Evolutionary conservation across 2,329 filamentous ascomycete species (phyloP).

Genomic region (Aspergillus brasiliensis): DNA sequence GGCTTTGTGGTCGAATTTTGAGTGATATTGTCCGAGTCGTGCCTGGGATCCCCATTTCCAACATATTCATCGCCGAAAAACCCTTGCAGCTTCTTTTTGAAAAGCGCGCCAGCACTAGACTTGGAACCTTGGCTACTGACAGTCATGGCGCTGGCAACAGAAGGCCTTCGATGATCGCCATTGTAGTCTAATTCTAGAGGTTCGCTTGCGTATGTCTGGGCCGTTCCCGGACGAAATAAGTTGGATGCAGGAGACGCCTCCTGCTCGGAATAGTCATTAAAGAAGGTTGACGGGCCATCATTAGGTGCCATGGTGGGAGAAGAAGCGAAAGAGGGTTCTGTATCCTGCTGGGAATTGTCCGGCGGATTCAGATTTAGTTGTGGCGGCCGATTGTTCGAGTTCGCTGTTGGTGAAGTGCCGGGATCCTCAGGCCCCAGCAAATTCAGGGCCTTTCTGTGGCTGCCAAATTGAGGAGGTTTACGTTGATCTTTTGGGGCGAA

Average conservation of each 20-base stretch:
- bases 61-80: constrained; percentile 92
- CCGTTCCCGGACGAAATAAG: constrained; percentile 62
- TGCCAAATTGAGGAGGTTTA: constrained; percentile 35
- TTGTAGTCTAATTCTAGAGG: constrained; percentile 63
- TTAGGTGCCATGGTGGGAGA: constrained; percentile 28
- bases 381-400: constrained; percentile 25
- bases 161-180: constrained; percentile 77
- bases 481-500: constrained; percentile 43
- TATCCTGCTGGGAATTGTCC: constrained; percentile 25
- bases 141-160: constrained; percentile 82
- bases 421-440: constrained; percentile 33
- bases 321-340: constrained; percentile 36
- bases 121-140: constrained; percentile 84
- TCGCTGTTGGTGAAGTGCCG: constrained; percentile 23
- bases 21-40: constrained; percentile 73
- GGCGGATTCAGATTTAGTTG: constrained; percentile 24
- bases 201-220: constrained; percentile 58
- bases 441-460: constrained; percentile 38
- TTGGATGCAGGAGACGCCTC: constrained; percentile 66
- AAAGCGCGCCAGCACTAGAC: constrained; percentile 67
- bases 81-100: constrained; percentile 79
- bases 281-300: constrained; percentile 38
- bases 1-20: constrained; percentile 34
- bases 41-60: constrained; percentile 56
- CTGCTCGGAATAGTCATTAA: constrained; percentile 42